Conservation (phyloP, 179 eudicot genomes). For the Pouteria campechiana region DNA sequence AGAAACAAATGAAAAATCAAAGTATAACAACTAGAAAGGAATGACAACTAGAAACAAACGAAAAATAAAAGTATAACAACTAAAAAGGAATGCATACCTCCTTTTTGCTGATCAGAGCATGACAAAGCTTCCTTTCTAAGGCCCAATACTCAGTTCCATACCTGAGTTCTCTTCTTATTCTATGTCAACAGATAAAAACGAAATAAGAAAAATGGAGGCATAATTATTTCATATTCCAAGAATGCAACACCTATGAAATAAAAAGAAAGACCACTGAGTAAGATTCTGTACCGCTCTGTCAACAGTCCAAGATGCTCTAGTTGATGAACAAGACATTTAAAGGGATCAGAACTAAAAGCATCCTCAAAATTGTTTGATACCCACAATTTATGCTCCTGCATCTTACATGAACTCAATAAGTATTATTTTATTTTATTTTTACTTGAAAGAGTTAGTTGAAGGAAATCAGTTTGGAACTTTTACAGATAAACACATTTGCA, state of each 20-base stretch:
- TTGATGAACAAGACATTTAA: constrained; percentile 40
- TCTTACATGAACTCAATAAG: too few species aligned
- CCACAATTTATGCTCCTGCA: constrained; percentile 26
- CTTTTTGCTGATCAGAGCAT: constrained; percentile 28
- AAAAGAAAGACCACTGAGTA: constrained; percentile 1
- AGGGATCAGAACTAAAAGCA: constrained; percentile 45
- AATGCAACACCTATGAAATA: neutral
- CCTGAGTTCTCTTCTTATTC: constrained; percentile 62
- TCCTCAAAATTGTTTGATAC: constrained; percentile 7
- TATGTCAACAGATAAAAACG: constrained; percentile 8
- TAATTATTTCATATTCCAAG: neutral
- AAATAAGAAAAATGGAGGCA: neutral
- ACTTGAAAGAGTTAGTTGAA: too few species aligned
- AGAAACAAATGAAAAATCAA: too few species aligned
- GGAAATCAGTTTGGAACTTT: too few species aligned
- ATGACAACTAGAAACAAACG: too few species aligned
- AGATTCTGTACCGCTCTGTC: constrained; percentile 44
- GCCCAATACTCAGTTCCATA: constrained; percentile 82
- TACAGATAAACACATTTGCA: too few species aligned
- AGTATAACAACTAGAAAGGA: too few species aligned
- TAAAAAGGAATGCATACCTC: constrained; percentile 31
- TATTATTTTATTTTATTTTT: too few species aligned
- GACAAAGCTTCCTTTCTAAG: constrained; percentile 82
- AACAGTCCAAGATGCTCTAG: constrained; percentile 49
- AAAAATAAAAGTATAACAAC: too few species aligned